Base-by-base conservation (phyloP, 208 protist genomes). In the Trypanosoma lewisi region DNA sequence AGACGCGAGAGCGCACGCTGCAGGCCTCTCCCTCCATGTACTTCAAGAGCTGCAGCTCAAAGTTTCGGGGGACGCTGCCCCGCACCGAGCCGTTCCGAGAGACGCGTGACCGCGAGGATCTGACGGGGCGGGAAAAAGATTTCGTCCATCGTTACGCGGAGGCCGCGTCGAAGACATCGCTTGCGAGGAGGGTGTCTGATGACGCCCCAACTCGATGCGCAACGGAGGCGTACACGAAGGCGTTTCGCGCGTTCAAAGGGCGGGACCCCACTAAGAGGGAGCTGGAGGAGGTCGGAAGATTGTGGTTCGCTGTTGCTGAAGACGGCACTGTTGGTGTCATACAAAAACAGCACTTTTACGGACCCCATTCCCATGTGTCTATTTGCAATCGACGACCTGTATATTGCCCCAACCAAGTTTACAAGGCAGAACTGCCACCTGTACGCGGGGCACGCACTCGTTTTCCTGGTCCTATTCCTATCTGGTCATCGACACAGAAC, bases 71-170 rank as follows among this genome's bases (percentile, higher is more conserved):
- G 8, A 48, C 63, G 25, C 66, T 67, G 1, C 67, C 16, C 0
- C 36, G 16, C 17, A 47, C 48, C 19, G 80, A 91, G 28, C 80
- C 80, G 0, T 95, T 92, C 53, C 77, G 77, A 21, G 73, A 81
- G 4, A 55, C 69, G 0, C 82, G 89, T 47, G 67, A 69, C 39
- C 79, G 77, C 55, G 54, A 56, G 25, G 71, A 77, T 23, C 65
- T 96, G 21, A 82, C 57, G 3, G 77, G 78, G 19, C 65, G 75
- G n/a, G 86, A 96, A 47, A 73, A 78, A 42, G 84, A 91, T 59
- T 96, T 96, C 65, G 85, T 89, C n/a, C 71, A 86, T 58, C 84
- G 85, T 27, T 93, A 93, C 55, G 83, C 87, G 1, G 78, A 83
- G 67, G 80, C 81, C 16, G 30, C 72, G 36, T 83, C 78, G 14